Base-by-base conservation (phyloP, 495 filamentous ascomycete genomes). In the Aspergillus asperescens region DNA sequence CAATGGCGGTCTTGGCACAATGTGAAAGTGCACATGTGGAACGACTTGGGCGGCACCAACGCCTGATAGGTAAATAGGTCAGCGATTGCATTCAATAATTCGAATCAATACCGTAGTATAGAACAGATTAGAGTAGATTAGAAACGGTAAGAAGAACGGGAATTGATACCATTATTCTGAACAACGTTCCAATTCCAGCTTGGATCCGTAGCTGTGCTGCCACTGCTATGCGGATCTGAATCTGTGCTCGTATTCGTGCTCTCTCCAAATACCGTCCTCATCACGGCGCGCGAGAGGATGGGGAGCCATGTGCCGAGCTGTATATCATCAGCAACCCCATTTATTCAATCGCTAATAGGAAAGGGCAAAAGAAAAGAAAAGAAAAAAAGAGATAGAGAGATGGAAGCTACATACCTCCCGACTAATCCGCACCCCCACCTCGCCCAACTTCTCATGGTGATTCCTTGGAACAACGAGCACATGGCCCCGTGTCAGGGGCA, bases 1-100 rank as follows among this genome's bases (percentile, higher is more conserved):
- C 43, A 48, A 53, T 10, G 59, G 59, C 12, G 81, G 81, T 22
- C 91, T 70, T 2, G 91, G 91, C 38, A 96, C 92, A 22, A 97
- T 77, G 57, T 97, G 92, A 68, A 90, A 96, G 66, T 96, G 91
- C 5, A 92, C 84, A 68, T 96, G 91, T 18, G 84, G 83, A 2
- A 97, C 89, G 19, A 91, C 88, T 70, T 97, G 92, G 6, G 90
- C 90, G 9, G 92, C 92, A 20, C 86, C 75, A 0, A 80, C 81
- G 2, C 91, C 83, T 86, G 50, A 18, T 51, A 16, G 16, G 10
- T 13, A 22, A n/a, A n/a, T n/a, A n/a, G n/a, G n/a, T n/a, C n/a
- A n/a, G n/a, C n/a, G n/a, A n/a, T n/a, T n/a, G n/a, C n/a, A n/a
- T n/a, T n/a, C n/a, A n/a, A n/a, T n/a, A n/a, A n/a, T n/a, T n/a